Evolutionary conservation across 1,139 yeast species (phyloP).

Genomic region (Pichia sp.): DNA sequence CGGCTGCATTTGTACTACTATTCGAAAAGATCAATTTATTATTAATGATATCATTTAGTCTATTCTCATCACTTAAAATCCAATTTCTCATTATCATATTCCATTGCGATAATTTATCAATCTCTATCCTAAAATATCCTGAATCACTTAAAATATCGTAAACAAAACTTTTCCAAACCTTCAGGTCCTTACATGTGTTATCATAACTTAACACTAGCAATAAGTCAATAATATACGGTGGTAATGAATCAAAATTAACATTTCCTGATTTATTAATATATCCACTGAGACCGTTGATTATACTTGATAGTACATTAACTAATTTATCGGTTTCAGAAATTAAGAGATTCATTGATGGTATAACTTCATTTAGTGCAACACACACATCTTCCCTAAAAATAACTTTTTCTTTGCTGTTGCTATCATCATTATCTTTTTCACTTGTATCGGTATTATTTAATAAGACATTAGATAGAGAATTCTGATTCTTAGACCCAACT

Average conservation of each 20-base stretch:
- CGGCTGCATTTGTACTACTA: slow-evolving; percentile 34
- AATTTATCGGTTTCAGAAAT: slow-evolving; percentile 50
- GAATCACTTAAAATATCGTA: slow-evolving; percentile 48
- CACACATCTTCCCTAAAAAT: slow-evolving; percentile 35
- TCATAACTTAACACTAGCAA: slow-evolving; percentile 29
- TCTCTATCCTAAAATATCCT: slow-evolving; percentile 36
- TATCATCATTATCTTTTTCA: neutral
- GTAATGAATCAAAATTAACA: slow-evolving; percentile 32
- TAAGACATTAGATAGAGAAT: slow-evolving; percentile 10
- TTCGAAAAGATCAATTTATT: slow-evolving; percentile 37
- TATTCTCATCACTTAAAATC: slow-evolving; percentile 55
- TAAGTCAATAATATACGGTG: slow-evolving; percentile 35
- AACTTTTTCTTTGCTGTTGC: slow-evolving; percentile 12
- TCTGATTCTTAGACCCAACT: slow-evolving; percentile 8
- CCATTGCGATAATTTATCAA: slow-evolving; percentile 37
- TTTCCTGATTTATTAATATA: slow-evolving; percentile 38
- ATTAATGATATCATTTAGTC: slow-evolving; percentile 46
- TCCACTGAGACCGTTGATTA: slow-evolving; percentile 39
- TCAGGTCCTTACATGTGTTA: slow-evolving; percentile 35
- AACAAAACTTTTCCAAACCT: slow-evolving; percentile 47
- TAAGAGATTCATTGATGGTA: slow-evolving; percentile 38
- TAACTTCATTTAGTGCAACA: slow-evolving; percentile 32
- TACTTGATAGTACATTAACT: slow-evolving; percentile 36
- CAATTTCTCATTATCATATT: slow-evolving; percentile 45
- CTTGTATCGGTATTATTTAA: neutral